Evolutionary conservation across 208 protist species (phyloP).

Genomic region (Wallacemonas sp.): DNA sequence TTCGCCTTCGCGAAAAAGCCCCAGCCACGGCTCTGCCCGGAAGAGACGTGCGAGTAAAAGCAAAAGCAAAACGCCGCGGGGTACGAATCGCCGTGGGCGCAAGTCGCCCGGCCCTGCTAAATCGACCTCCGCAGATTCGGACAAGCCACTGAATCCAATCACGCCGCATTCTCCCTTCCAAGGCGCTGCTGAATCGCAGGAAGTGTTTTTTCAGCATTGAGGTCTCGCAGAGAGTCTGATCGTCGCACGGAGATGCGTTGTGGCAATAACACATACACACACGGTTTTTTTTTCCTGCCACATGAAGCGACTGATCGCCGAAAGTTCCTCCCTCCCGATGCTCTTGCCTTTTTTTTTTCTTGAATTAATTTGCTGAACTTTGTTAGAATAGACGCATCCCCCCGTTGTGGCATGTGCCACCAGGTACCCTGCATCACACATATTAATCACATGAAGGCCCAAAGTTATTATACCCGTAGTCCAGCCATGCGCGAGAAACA

Average conservation of each 20-base stretch:
- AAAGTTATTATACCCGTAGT: no score
- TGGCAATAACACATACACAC: not conserved
- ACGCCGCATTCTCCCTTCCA: not conserved
- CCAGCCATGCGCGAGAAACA: no score
- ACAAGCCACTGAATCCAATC: not conserved
- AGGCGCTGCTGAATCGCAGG: slow-evolving; percentile 64
- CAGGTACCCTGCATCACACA: no score
- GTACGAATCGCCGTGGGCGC: not conserved
- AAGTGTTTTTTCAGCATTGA: slow-evolving; percentile 77
- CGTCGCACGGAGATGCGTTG: no score
- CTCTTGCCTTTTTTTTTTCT: no score
- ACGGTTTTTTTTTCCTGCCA: not conserved
- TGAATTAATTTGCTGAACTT: no score
- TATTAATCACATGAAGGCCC: no score
- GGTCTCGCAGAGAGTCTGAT: no score
- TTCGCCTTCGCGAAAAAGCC: not conserved
- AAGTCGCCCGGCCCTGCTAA: not conserved
- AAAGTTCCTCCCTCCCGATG: no score
- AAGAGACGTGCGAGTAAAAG: not conserved
- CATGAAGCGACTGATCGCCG: no score
- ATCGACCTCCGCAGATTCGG: not conserved
- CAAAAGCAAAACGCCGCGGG: slow-evolving; percentile 6
- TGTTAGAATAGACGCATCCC: no score
- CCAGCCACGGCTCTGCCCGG: not conserved
- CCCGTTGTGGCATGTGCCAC: no score